These are phyloP conservation scores for Penicillium nordicum DNA, from an alignment of 2,329 filamentous ascomycete genomes.

Conservation along the genomic window DNA sequence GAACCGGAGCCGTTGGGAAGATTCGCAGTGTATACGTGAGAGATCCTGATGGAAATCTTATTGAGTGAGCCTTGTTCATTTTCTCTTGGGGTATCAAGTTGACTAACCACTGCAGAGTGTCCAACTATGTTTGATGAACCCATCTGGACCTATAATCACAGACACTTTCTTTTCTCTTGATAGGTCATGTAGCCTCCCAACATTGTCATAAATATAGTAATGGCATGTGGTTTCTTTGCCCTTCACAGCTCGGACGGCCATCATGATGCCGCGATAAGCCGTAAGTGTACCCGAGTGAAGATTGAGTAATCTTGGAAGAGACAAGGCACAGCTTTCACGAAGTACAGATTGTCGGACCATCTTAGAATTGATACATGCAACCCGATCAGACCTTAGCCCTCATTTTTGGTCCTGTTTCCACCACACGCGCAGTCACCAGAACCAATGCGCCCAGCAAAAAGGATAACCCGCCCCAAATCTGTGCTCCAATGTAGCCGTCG, in stretches of 20 bases:
- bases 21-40: conserved; percentile 59
- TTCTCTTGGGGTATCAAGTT: background rate
- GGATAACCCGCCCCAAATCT: conserved; percentile 41
- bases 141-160: background rate
- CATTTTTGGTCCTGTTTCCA: conserved; percentile 6
- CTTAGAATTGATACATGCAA: background rate
- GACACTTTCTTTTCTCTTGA: background rate
- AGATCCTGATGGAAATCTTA: conserved; percentile 60
- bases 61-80: conserved; percentile 50
- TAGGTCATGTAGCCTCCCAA: too few relatives aligned
- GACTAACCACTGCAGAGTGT: background rate
- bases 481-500: conserved; percentile 45
- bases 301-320: too few relatives aligned
- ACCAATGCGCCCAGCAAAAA: conserved; percentile 13
- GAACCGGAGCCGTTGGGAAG: conserved; percentile 55
- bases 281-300: too few relatives aligned
- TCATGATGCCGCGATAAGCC: conserved; percentile 2
- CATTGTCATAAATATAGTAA: too few relatives aligned
- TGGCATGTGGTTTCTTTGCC: background rate
- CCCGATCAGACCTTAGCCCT: conserved; percentile 8
- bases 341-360: background rate
- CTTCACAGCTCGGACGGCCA: conserved; percentile 3
- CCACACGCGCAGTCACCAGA: conserved; percentile 8
- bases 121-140: background rate
- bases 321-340: background rate